phyloP scores from a whole-genome alignment of 169 alveolate genomes.

The Plasmodium billcollinsi region DNA sequence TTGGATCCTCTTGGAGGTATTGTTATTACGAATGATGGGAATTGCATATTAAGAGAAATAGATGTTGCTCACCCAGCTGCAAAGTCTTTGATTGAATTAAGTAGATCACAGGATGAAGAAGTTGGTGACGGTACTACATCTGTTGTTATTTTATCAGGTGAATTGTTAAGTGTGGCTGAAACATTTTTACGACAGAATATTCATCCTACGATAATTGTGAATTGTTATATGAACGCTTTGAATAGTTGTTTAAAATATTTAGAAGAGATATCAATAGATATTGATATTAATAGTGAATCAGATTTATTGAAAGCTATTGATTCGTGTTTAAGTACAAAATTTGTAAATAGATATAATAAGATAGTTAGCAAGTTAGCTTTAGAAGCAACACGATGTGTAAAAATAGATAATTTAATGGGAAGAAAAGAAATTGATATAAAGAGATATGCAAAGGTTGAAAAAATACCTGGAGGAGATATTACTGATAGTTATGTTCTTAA shows the following conservation, averaged over 20 bases:
- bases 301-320: slow-evolving; percentile 88
- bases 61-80: slow-evolving; percentile 99
- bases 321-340: slow-evolving; percentile 94
- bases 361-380: slow-evolving; percentile 95
- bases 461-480: slow-evolving; percentile 99
- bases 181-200: slow-evolving; percentile 94
- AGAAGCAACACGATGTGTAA: slow-evolving; percentile 94
- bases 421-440: slow-evolving; percentile 95
- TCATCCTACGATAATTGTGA: slow-evolving; percentile 97
- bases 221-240: slow-evolving; percentile 95
- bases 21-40: slow-evolving; percentile 98
- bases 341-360: slow-evolving; percentile 96
- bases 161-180: slow-evolving; percentile 95
- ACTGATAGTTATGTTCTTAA: slow-evolving; percentile 96
- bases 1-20: slow-evolving; percentile 99
- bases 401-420: slow-evolving; percentile 84
- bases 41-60: slow-evolving; percentile 97
- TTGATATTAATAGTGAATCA: slow-evolving; percentile 91
- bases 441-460: slow-evolving; percentile 98
- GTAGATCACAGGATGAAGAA: slow-evolving; percentile 98
- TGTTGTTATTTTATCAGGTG: slow-evolving; percentile 98
- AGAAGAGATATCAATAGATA: slow-evolving; percentile 91
- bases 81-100: slow-evolving; percentile 97
- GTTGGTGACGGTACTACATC: slow-evolving; percentile 99
- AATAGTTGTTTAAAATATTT: slow-evolving; percentile 92